Conservation (phyloP, 495 filamentous ascomycete species). For the Lophium mytilinum region DNA sequence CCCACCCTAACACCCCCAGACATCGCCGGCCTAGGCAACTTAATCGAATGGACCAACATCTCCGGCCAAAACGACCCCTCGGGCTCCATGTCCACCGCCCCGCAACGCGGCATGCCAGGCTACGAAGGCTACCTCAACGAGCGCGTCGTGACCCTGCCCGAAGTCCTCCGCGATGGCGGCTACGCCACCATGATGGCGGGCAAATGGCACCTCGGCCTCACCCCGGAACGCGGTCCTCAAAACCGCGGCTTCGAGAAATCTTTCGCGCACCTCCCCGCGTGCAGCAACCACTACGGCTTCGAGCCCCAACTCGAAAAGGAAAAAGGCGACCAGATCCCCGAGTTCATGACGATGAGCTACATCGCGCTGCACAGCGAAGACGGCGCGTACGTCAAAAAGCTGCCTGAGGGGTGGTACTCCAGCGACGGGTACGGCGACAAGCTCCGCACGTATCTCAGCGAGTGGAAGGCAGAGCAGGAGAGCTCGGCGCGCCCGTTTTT, state of each 20-base stretch:
- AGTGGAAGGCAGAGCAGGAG: conserved; percentile 41
- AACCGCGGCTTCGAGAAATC: conserved; percentile 33
- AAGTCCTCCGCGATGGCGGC: conserved; percentile 52
- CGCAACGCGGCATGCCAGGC: conserved; percentile 46
- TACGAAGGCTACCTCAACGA: conserved; percentile 60
- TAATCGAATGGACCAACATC: conserved; percentile 25
- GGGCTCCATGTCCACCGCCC: conserved; percentile 32
- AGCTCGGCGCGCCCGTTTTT: conserved; percentile 35
- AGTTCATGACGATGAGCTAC: conserved; percentile 33
- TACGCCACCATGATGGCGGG: conserved; percentile 57
- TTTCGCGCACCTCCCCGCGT: conserved; percentile 48
- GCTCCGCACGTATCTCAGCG: conserved; percentile 36
- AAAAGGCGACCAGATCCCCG: conserved; percentile 23
- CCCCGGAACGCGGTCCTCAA: conserved; percentile 23
- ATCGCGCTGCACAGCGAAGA: conserved; percentile 53
- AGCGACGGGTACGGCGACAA: conserved; percentile 35
- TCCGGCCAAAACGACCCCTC: conserved; percentile 32
- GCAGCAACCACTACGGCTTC: conserved; percentile 55
- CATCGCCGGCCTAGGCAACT: conserved; percentile 42
- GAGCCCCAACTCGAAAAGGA: conserved; percentile 41
- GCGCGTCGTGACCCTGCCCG: conserved; percentile 52
- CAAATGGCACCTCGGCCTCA: conserved; percentile 46
- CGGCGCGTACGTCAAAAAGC: conserved; percentile 44
- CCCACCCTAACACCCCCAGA: conserved; percentile 3
- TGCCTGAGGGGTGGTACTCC: conserved; percentile 34